Conservation (phyloP, 495 filamentous ascomycete genomes). For the Parathielavia appendiculata region DNA sequence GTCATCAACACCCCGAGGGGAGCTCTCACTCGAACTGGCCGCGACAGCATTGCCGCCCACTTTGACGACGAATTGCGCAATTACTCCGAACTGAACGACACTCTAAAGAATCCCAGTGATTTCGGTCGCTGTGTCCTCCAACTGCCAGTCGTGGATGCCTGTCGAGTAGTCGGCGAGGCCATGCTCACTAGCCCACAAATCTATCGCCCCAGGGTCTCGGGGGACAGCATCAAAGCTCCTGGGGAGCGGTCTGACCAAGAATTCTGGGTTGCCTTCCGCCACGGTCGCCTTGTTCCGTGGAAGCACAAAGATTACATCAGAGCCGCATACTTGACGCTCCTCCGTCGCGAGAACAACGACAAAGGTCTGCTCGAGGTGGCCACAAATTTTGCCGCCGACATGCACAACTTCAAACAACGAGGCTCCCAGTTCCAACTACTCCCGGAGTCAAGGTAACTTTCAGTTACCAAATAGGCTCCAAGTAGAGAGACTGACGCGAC, state of each 20-base stretch:
- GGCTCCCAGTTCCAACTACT: conserved; percentile 1
- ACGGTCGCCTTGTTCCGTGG: conserved; percentile 4
- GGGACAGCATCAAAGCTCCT: neutral
- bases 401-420: conserved; percentile 19
- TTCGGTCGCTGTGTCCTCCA: neutral
- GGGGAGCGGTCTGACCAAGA: neutral
- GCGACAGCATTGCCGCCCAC: neutral
- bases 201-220: neutral
- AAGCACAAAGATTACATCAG: conserved; percentile 14
- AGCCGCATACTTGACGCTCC: conserved; percentile 8
- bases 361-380: conserved; percentile 21
- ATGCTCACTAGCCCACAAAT: neutral
- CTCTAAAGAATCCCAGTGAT: neutral
- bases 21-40: neutral
- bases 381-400: conserved; percentile 15
- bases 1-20: neutral
- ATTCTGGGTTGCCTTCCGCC: neutral
- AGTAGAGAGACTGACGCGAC: neutral
- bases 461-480: neutral
- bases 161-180: neutral
- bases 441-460: conserved; percentile 19
- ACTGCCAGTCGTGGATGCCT: neutral
- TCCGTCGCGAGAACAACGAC: neutral
- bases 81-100: neutral
- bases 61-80: neutral